Conservation (phyloP, 2,329 filamentous ascomycete genomes). For the Fusarium sp. region DNA sequence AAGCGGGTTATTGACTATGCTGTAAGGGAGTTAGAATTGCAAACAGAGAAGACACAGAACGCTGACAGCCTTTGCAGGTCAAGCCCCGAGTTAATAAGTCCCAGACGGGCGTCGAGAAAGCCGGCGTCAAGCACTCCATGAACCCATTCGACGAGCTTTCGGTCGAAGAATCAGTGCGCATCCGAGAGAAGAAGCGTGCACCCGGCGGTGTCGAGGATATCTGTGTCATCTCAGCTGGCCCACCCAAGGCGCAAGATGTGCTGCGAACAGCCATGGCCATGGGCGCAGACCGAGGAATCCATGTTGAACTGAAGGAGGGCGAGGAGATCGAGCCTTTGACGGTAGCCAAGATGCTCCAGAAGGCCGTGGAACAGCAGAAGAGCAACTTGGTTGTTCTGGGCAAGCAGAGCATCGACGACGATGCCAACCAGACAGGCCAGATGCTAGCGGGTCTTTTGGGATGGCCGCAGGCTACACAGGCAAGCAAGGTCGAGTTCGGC, state of each 20-base stretch:
- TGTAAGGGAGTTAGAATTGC: conserved; percentile 59
- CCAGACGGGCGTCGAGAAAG: conserved; percentile 89
- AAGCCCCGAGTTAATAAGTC: conserved; percentile 77
- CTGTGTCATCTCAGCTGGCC: conserved; percentile 87
- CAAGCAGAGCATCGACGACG: conserved; percentile 98
- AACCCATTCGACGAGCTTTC: conserved; percentile 99
- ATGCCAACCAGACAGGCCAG: conserved; percentile 94
- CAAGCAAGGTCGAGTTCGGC: conserved; percentile 82
- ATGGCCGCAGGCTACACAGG: conserved; percentile 96
- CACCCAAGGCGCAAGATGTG: conserved; percentile 86
- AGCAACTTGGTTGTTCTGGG: conserved; percentile 93
- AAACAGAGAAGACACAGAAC: conserved; percentile 7
- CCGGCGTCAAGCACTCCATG: conserved; percentile 96
- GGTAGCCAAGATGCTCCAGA: conserved; percentile 90
- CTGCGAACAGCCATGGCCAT: conserved; percentile 98
- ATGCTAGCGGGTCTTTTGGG: conserved; percentile 94
- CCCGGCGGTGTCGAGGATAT: conserved; percentile 88
- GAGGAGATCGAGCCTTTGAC: conserved; percentile 86
- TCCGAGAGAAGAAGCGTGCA: conserved; percentile 85
- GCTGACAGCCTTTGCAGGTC: conserved; percentile 60
- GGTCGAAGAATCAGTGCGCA: conserved; percentile 93
- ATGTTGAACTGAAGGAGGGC: conserved; percentile 82
- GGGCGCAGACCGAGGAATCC: conserved; percentile 92
- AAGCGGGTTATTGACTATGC: conserved; percentile 91
- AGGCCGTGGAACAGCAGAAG: conserved; percentile 84